Evolutionary conservation across 257 asterid species (phyloP), one percentile per base, ranked within the genome.

Genomic region (Solanum peruvianum): DNA sequence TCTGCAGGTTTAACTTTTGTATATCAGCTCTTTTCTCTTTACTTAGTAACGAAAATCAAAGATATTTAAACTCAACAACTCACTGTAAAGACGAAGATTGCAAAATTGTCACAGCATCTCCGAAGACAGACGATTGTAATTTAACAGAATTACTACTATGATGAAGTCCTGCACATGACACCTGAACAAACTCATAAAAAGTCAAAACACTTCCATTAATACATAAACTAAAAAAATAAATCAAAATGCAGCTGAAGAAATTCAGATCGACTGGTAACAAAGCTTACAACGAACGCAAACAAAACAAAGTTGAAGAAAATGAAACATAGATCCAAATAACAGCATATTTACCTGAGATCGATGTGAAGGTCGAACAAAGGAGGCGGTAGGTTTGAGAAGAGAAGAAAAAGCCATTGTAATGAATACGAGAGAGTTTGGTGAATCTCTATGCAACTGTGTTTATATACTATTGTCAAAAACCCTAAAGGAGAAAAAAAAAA

Each of bases 361-460:
- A 78, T 25, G 25, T 23, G 66, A 27, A 27, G 84, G 84, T 45
- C 84, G 66, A 78, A 78, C 84, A 16, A 78, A 10, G 66, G 84
- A 47, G 27, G 84, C 84, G 66, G 66, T 27, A 45, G 84, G 84
- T 78, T 45, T 78, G 66, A 78, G 66, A 78, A 78, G 84, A 47
- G 84, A 78, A 16, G 84, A 27, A 60, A 78, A 78, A 2, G 84
- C 66, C 84, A 78, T 78, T 9, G 10, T 4, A 15, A 21, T 25
- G 29, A 44, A 44, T 25, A 23, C n/a, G n/a, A 86, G 44, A 86
- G 58, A 62, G 78, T 29, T 75, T 35, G 64, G 83, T 49, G 37
- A 23, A 39, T 44, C 64, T 75, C 8, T 42, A 42, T 77, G 60
- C 83, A 25, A 77, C 66, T 20, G 66, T 58, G 3, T 58, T 3